Base-by-base conservation (phyloP, 2,329 filamentous ascomycete species). In the Pseudogymnoascus destructans region DNA sequence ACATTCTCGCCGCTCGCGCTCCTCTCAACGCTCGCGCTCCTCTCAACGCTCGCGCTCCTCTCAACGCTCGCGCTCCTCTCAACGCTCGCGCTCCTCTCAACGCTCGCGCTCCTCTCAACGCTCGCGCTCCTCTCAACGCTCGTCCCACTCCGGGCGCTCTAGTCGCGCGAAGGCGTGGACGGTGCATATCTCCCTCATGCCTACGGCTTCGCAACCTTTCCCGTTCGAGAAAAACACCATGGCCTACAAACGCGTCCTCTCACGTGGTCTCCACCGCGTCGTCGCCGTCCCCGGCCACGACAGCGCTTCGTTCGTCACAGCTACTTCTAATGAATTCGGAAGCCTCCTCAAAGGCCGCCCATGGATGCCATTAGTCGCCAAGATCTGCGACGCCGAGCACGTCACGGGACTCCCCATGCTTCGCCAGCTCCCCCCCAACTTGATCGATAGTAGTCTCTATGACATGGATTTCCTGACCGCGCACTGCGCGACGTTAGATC, bases 211-310 rank as follows among this genome's bases (percentile, higher is more conserved):
- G 32, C 75, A 78, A 59, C 76, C 79, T 3, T 81, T 82, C 62
- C 80, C 80, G 0, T 83, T 82, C 65, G 80, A 82, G 67, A 79
- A 80, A 65, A 79, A 82, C 63, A 82, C 79, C 11, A 77, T 73
- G 38, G 79, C 79, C 3, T 83, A 83, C 68, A 81, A 81, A 65
- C 74, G 80, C 42, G 82, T 79, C 46, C 71, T 82, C 3, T 83
- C 80, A 11, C 77, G 80, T 13, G 80, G 80, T 2, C 73, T 82
- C 46, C 80, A 82, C 63, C 77, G 76, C 60, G 77, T 80, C 69
- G 72, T 82, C 15, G 77, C 75, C 7, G 73, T 83, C 10, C 72
- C 73, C 42, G 78, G 77, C 15, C 72, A 71, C 2, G 73, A 76
- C 59, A 73, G 75, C 42, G 68, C 72, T 27, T 76, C 79, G 0